Base-by-base conservation (phyloP, 345 rosid genomes). In the Pelargonium nanum region DNA sequence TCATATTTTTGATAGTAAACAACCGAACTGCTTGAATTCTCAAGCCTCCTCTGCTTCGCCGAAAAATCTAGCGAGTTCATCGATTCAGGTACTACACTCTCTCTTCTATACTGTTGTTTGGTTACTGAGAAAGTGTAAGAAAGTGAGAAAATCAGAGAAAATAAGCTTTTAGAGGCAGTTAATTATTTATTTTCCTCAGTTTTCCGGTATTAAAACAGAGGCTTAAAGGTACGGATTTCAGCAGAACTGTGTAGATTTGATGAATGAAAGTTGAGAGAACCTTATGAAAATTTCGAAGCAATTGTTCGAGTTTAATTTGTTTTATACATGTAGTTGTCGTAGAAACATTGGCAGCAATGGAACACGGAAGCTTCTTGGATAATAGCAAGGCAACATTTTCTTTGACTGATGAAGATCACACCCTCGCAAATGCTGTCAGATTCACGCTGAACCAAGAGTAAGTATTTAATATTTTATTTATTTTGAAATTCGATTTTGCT, bases 371-470 rank as follows among this genome's bases (percentile, higher is more conserved):
- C 25, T 68, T 76, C 21, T 66, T 67, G 23, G 90, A 85, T 76
- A 78, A 70, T 44, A 74, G 78, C 25, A 71, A 68, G 22, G 91
- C 87, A 51, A 75, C 99, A 12, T 89, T 93, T 74, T 76, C 86
- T 57, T 66, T 89, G 12, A 52, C 77, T 0, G 87, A 83, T 19
- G 99, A 89, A 66, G 97, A 85, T 69, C 97, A 93, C 66, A 89
- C 96, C 3, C 77, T 93, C 22, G 97, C 94, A 12, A 93, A 89
- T 65, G 72, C 94, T 25, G 77, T 93, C 62, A 77, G 97, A 66
- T 93, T 80, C 81, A 68, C 85, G 60, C 71, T 93, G 74, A 87
- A 89, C 78, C 99, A 93, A 81, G 97, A 93, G 99, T 86, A 19
- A 78, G 88, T 80, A 17, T 53, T 32, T 1, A 60, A 64, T 45